Percentiles rank a stretch among this genome's conserved stretches.
Evolutionary conservation across 2,329 filamentous ascomycete genomes (phyloP).

Genomic region (Hypoxylon sp.): DNA sequence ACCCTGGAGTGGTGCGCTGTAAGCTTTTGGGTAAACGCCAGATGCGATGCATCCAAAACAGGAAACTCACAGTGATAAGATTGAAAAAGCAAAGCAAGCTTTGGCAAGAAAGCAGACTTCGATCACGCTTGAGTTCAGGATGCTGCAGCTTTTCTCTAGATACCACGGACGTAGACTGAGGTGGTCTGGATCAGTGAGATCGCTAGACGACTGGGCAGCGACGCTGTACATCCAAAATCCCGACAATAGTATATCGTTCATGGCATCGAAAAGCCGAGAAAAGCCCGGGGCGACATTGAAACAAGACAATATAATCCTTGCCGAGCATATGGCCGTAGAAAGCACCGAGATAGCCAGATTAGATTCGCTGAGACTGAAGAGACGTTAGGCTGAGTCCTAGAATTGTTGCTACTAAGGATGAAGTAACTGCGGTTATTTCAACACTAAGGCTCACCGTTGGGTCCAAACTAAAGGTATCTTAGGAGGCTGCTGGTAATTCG

Average conservation of each 20-base stretch:
- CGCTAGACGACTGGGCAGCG: slow-evolving; percentile 35
- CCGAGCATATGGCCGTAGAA: slow-evolving; percentile 20
- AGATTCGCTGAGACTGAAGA: slow-evolving; percentile 37
- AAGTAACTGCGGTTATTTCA: background rate
- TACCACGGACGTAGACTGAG: slow-evolving; percentile 39
- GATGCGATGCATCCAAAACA: background rate
- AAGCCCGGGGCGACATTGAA: slow-evolving; percentile 18
- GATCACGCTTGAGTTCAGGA: slow-evolving; percentile 14
- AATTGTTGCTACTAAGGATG: background rate
- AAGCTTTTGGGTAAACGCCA: background rate
- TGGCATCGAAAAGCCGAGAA: slow-evolving; percentile 16
- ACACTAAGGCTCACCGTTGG: slow-evolving; percentile 27
- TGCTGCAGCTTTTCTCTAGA: slow-evolving; percentile 31
- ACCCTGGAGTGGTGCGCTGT: slow-evolving; percentile 6
- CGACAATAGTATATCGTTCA: slow-evolving; percentile 35
- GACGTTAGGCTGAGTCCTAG: slow-evolving; percentile 7
- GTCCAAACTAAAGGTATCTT: slow-evolving; percentile 41
- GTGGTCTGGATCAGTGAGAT: slow-evolving; percentile 38
- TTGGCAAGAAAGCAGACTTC: slow-evolving; percentile 35
- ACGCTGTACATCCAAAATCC: slow-evolving; percentile 41
- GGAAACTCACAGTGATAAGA: slow-evolving; percentile 40
- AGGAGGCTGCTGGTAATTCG: slow-evolving; percentile 43
- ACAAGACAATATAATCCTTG: slow-evolving; percentile 21
- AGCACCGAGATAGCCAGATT: slow-evolving; percentile 38
- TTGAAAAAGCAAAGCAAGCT: slow-evolving; percentile 34